Percentiles rank a stretch among this genome's conserved stretches.
Conservation (phyloP, 2,329 filamentous ascomycete genomes). For the Trichophyton equinum region DNA sequence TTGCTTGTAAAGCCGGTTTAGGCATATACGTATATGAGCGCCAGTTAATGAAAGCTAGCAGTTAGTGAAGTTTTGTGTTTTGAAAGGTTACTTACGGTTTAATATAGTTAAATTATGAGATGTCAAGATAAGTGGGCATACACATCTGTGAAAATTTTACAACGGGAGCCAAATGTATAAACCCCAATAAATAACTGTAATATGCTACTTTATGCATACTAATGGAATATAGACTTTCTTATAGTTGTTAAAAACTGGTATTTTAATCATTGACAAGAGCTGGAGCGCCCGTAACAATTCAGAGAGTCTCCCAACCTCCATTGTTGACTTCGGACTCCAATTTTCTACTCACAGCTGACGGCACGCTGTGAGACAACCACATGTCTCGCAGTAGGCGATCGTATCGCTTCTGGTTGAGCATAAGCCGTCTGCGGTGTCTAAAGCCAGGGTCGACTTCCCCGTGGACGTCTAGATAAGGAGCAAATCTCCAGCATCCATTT, state of each 20-base stretch:
- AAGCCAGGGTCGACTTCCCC: conserved; percentile 91
- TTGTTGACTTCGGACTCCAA: conserved; percentile 94
- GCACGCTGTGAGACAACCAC: conserved; percentile 77
- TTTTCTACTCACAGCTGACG: conserved; percentile 77
- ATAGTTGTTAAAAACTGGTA: background rate
- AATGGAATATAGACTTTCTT: background rate
- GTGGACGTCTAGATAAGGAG: conserved; percentile 90
- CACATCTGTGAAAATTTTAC: background rate
- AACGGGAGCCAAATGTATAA: background rate
- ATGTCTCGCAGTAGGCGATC: conserved; percentile 74
- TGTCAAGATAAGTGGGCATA: too few species aligned
- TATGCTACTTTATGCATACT: background rate
- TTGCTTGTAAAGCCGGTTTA: too few species aligned
- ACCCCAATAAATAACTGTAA: too few species aligned
- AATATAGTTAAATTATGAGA: too few species aligned
- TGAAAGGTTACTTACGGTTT: too few species aligned
- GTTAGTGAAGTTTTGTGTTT: too few species aligned
- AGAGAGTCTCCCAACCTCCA: conserved; percentile 77
- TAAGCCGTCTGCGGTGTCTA: conserved; percentile 74
- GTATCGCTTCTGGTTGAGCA: conserved; percentile 86
- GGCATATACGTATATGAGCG: too few species aligned
- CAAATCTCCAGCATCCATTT: conserved; percentile 71
- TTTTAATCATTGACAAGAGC: background rate
- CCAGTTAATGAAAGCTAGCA: too few species aligned
- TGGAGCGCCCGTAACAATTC: conserved; percentile 7